Conservation (phyloP, 2,329 filamentous ascomycete species). For the Pestalotiopsis sp. region DNA sequence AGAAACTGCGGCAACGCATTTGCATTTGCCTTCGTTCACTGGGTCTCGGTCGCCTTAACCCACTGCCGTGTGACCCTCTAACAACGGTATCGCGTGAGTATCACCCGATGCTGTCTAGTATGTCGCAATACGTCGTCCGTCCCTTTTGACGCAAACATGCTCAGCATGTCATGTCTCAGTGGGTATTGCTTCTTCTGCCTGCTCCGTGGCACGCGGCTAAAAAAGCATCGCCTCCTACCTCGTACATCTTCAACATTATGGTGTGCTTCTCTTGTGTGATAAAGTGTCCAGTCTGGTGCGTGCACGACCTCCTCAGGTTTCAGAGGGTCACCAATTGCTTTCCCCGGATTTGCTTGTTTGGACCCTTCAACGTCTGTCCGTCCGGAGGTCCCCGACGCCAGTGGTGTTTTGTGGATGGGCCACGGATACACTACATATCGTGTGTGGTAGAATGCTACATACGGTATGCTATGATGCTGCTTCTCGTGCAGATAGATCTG, state of each 20-base stretch:
- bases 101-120: conserved; percentile 11
- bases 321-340: neutral
- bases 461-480: neutral
- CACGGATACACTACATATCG: neutral
- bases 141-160: conserved; percentile 4
- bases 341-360: neutral
- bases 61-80: conserved; percentile 11
- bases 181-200: neutral
- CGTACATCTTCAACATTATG: too few relatives aligned
- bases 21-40: neutral
- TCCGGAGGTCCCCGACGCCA: neutral
- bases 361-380: neutral
- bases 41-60: neutral
- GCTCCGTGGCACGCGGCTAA: conserved; percentile 5
- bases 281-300: neutral
- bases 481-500: neutral
- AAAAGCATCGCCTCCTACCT: too few relatives aligned
- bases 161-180: conserved; percentile 10
- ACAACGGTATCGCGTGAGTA: conserved; percentile 8
- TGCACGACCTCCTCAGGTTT: neutral
- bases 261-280: neutral
- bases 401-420: neutral
- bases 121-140: conserved; percentile 4
- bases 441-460: neutral
- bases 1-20: neutral